Percentiles rank a stretch among this genome's conserved stretches.
Evolutionary conservation across 495 filamentous ascomycete species (phyloP).

Genomic region (Tuber aestivum): DNA sequence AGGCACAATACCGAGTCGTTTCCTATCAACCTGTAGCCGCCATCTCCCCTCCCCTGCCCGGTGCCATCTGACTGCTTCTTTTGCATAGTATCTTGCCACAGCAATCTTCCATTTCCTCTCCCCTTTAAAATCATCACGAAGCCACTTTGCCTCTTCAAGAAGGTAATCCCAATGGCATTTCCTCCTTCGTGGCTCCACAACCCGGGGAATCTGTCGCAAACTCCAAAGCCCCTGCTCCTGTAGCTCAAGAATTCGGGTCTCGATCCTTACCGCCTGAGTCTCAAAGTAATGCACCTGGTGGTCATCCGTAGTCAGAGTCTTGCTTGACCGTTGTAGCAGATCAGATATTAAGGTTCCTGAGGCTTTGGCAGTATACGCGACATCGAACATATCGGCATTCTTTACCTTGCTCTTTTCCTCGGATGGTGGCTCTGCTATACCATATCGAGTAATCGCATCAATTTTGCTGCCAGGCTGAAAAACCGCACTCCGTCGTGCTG

Average conservation of each 20-base stretch:
- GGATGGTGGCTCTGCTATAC: slow-evolving; percentile 33
- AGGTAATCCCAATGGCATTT: slow-evolving; percentile 77
- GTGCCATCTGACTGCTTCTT: slow-evolving; percentile 38
- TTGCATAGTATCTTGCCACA: slow-evolving; percentile 51
- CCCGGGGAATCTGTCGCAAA: slow-evolving; percentile 73
- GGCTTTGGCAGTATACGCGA: slow-evolving; percentile 35
- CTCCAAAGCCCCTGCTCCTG: slow-evolving; percentile 88
- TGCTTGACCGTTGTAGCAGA: slow-evolving; percentile 35
- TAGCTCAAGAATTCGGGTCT: slow-evolving; percentile 77
- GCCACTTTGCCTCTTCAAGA: slow-evolving; percentile 89
- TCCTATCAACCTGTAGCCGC: slow-evolving; percentile 34
- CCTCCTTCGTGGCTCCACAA: slow-evolving; percentile 67
- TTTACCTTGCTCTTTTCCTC: slow-evolving; percentile 31
- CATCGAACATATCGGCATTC: slow-evolving; percentile 35
- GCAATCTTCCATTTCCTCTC: slow-evolving; percentile 90
- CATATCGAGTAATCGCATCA: slow-evolving; percentile 39
- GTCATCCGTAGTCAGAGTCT: slow-evolving; percentile 38
- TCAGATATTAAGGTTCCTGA: slow-evolving; percentile 27
- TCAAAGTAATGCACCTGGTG: slow-evolving; percentile 51
- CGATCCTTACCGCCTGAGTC: slow-evolving; percentile 71
- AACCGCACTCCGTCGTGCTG: slow-evolving; percentile 32
- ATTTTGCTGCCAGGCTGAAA: slow-evolving; percentile 39
- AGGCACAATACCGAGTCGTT: slow-evolving; percentile 30
- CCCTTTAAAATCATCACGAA: slow-evolving; percentile 90
- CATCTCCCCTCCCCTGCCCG: slow-evolving; percentile 15